Percentiles rank a stretch among this genome's conserved stretches.
phyloP scores from a whole-genome alignment of 306 rosid genomes.

The Parietaria judaica region DNA sequence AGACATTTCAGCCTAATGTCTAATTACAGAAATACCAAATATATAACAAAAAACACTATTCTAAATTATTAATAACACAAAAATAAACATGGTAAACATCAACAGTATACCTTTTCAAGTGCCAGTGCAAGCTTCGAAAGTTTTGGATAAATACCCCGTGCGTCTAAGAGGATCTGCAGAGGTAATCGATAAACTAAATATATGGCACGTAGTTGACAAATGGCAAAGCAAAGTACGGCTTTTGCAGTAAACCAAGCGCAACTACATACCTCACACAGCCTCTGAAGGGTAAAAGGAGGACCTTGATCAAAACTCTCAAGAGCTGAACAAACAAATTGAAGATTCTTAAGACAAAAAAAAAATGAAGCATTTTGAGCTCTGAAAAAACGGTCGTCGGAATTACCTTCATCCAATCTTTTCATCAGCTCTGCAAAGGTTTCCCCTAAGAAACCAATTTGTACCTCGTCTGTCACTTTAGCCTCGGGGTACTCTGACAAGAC shows the following conservation, averaged over 20 bases:
- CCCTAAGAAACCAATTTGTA: slow-evolving; percentile 60
- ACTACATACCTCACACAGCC: slow-evolving; percentile 72
- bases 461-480: slow-evolving; percentile 49
- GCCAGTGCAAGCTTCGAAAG: slow-evolving; percentile 91
- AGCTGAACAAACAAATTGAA: slow-evolving; percentile 32
- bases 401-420: slow-evolving; percentile 80
- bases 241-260: no score
- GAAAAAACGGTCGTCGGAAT: not conserved
- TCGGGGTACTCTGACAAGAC: slow-evolving; percentile 75
- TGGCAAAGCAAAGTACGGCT: no score
- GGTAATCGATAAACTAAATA: not conserved
- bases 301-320: slow-evolving; percentile 68
- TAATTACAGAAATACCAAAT: no score
- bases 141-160: slow-evolving; percentile 64
- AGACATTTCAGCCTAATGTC: no score
- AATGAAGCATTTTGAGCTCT: no score
- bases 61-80: no score
- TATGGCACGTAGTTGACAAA: no score
- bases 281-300: slow-evolving; percentile 93
- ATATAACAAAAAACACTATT: no score
- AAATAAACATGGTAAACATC: not conserved
- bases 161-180: slow-evolving; percentile 77
- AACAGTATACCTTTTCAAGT: slow-evolving; percentile 70
- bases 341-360: slow-evolving; percentile 20
- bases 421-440: slow-evolving; percentile 59